phyloP scores from a whole-genome alignment of 1,284 basidiomycete species.

The Malassezia slooffiae region DNA sequence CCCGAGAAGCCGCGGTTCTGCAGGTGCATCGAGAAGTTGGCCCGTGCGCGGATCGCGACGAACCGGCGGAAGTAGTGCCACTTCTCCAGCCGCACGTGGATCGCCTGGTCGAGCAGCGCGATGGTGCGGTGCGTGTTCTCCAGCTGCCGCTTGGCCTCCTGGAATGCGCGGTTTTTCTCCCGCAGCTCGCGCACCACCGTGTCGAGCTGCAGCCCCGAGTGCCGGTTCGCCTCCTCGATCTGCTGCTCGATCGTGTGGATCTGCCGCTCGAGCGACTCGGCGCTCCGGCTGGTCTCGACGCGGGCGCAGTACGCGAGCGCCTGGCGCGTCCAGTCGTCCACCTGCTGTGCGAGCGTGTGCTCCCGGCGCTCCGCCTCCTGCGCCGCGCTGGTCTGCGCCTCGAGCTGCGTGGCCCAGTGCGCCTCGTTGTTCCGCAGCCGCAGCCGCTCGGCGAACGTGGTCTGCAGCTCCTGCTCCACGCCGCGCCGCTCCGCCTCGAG shows the following conservation, averaged over 20 bases:
- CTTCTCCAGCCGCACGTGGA: slow-evolving; percentile 57
- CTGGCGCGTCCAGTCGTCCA: slow-evolving; percentile 40
- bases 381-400: slow-evolving; percentile 34
- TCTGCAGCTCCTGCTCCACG: slow-evolving; percentile 48
- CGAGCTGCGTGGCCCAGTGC: slow-evolving; percentile 21
- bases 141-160: slow-evolving; percentile 59
- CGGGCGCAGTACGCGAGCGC: slow-evolving; percentile 57
- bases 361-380: slow-evolving; percentile 55
- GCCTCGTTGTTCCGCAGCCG: slow-evolving; percentile 20
- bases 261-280: slow-evolving; percentile 52
- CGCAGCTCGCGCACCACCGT: slow-evolving; percentile 33
- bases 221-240: slow-evolving; percentile 1
- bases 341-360: slow-evolving; percentile 51
- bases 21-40: slow-evolving; percentile 70
- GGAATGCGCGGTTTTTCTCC: slow-evolving; percentile 55
- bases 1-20: slow-evolving; percentile 59
- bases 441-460: slow-evolving; percentile 26
- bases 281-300: slow-evolving; percentile 55
- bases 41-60: slow-evolving; percentile 71
- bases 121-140: slow-evolving; percentile 54
- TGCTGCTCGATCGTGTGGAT: slow-evolving; percentile 13
- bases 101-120: slow-evolving; percentile 50
- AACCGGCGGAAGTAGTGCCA: slow-evolving; percentile 81
- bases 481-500: slow-evolving; percentile 38
- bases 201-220: slow-evolving; percentile 7